phyloP scores from a whole-genome alignment of 768 basidiomycete genomes.

The Russula earlei region DNA sequence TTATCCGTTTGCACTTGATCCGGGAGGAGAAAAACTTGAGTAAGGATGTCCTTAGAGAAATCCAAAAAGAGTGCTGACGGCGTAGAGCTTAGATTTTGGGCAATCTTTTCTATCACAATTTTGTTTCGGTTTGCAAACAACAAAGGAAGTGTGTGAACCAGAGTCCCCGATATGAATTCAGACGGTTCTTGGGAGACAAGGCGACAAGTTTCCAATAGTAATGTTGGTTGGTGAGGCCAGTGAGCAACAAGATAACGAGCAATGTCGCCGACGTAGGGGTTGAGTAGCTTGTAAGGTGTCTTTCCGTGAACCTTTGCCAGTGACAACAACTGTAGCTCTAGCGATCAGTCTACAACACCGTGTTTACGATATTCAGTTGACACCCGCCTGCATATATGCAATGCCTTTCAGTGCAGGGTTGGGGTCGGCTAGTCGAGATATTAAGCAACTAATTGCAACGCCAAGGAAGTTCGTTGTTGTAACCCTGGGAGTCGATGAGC shows the following conservation, averaged over 20 bases:
- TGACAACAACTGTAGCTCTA: slow-evolving; percentile 41
- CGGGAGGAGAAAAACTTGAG: slow-evolving; percentile 54
- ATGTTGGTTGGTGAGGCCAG: slow-evolving; percentile 45
- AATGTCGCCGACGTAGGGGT: slow-evolving; percentile 60
- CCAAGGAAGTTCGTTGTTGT: slow-evolving; percentile 44
- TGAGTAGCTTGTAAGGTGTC: slow-evolving; percentile 52
- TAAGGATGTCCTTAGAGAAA: slow-evolving; percentile 51
- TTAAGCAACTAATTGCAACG: slow-evolving; percentile 49
- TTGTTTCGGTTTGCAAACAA: slow-evolving; percentile 55
- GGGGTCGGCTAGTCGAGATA: slow-evolving; percentile 54
- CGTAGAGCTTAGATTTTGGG: slow-evolving; percentile 38
- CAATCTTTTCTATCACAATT: slow-evolving; percentile 52
- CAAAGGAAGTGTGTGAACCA: slow-evolving; percentile 55
- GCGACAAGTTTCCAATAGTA: slow-evolving; percentile 58
- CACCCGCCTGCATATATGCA: slow-evolving; percentile 56
- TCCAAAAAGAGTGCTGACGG: slow-evolving; percentile 44
- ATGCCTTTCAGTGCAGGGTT: slow-evolving; percentile 64
- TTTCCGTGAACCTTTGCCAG: slow-evolving; percentile 52
- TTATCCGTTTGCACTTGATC: slow-evolving; percentile 46
- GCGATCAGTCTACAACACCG: slow-evolving; percentile 12
- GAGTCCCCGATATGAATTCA: slow-evolving; percentile 57
- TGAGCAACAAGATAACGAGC: slow-evolving; percentile 55
- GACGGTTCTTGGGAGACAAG: slow-evolving; percentile 47
- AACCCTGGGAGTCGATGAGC: slow-evolving; percentile 28
- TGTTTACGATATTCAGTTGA: background rate